Evolutionary conservation across 305 asterid species (phyloP).

Genomic region (Salvia sclarea): DNA sequence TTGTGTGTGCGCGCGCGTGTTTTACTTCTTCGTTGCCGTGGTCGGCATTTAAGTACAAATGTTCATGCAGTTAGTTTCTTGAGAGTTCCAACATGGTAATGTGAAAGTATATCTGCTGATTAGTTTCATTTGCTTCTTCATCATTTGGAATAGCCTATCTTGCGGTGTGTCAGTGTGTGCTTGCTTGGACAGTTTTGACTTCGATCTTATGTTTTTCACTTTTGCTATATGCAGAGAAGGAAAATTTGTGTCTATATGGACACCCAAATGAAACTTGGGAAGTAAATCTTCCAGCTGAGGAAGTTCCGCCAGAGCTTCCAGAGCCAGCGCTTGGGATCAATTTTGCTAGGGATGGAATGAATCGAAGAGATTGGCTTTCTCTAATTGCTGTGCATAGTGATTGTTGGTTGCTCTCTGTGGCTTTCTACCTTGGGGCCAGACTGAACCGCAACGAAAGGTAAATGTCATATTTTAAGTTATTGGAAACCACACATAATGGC

Average conservation of each 20-base stretch:
- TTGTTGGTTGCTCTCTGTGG: conserved; percentile 85
- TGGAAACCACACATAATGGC: conserved; percentile 6
- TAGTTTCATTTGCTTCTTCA: conserved; percentile 3
- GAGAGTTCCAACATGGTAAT: conserved; percentile 19
- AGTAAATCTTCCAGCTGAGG: conserved; percentile 87
- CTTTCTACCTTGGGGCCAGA: conserved; percentile 88
- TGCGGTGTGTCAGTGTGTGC: not conserved
- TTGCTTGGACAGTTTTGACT: not conserved
- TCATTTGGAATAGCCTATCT: not conserved
- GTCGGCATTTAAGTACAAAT: not conserved
- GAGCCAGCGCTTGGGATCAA: conserved; percentile 93
- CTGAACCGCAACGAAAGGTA: conserved; percentile 86
- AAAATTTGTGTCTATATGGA: conserved; percentile 86
- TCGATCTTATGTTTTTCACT: not conserved
- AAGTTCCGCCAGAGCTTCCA: conserved; percentile 94
- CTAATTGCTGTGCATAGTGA: conserved; percentile 91
- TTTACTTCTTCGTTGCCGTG: not conserved
- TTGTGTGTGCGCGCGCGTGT: not conserved
- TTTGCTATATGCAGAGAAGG: conserved; percentile 55
- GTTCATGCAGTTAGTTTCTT: conserved; percentile 23
- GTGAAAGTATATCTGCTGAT: not conserved
- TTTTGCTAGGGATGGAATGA: conserved; percentile 93
- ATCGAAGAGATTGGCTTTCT: conserved; percentile 82
- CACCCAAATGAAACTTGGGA: conserved; percentile 92
- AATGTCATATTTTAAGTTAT: not conserved